Conservation (phyloP, 495 filamentous ascomycete genomes). For the Penicillium herquei region DNA sequence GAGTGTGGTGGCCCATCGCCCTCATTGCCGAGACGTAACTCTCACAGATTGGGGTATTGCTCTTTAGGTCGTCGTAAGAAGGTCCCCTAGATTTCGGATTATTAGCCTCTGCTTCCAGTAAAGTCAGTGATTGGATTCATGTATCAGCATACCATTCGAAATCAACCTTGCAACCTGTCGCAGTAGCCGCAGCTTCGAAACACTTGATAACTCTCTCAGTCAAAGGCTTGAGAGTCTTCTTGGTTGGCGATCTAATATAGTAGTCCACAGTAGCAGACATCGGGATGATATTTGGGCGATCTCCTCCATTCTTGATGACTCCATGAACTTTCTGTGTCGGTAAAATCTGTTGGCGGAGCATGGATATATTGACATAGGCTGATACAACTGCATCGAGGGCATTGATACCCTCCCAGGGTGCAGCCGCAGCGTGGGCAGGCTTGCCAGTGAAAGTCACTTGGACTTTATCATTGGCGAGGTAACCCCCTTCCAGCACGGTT, state of each 20-base stretch:
- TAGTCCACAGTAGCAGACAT: conserved; percentile 53
- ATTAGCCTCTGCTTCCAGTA: background rate
- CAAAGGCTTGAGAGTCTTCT: conserved; percentile 40
- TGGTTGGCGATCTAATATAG: conserved; percentile 52
- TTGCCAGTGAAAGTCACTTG: conserved; percentile 44
- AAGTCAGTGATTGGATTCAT: background rate
- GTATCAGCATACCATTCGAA: conserved; percentile 33
- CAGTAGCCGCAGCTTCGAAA: conserved; percentile 56
- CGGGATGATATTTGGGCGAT: conserved; percentile 54
- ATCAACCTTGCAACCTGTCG: conserved; percentile 54
- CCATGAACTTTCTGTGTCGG: conserved; percentile 46
- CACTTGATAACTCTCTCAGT: conserved; percentile 51
- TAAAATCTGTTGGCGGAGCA: conserved; percentile 60
- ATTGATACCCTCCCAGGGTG: conserved; percentile 66
- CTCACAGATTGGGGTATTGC: conserved; percentile 48
- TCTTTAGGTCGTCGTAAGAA: conserved; percentile 54
- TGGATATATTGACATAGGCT: conserved; percentile 59
- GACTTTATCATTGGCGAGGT: conserved; percentile 55
- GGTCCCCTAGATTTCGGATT: conserved; percentile 26
- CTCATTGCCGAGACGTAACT: conserved; percentile 53
- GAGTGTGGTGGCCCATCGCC: conserved; percentile 39
- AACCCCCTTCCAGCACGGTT: conserved; percentile 39
- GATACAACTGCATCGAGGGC: conserved; percentile 63
- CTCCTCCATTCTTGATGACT: conserved; percentile 45
- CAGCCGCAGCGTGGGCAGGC: conserved; percentile 55